phyloP scores from a whole-genome alignment of 495 filamentous ascomycete genomes.

The Ramalina intermedia region DNA sequence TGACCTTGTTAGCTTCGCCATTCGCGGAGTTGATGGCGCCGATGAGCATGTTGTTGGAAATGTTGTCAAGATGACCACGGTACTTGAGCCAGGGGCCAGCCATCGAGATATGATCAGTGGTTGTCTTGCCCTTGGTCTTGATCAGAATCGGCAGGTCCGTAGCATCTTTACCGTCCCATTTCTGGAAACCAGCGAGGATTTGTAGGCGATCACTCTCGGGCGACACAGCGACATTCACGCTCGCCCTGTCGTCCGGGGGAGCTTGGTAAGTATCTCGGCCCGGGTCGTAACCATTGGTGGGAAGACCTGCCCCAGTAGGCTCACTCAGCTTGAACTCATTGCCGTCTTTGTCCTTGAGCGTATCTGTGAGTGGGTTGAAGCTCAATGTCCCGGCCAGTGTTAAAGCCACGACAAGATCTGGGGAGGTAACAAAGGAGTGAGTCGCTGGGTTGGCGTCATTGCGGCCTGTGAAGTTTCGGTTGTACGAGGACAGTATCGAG shows the following conservation, averaged over 20 bases:
- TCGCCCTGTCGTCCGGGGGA: conserved; percentile 62
- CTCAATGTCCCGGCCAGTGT: conserved; percentile 78
- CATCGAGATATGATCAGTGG: conserved; percentile 99
- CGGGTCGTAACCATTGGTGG: conserved; percentile 73
- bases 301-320: conserved; percentile 74
- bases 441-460: conserved; percentile 99
- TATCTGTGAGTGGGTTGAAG: conserved; percentile 96
- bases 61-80: conserved; percentile 98
- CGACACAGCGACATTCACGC: conserved; percentile 69
- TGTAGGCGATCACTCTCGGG: conserved; percentile 89
- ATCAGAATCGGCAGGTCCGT: conserved; percentile 83
- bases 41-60: conserved; percentile 99
- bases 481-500: conserved; percentile 92
- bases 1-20: conserved; percentile 95
- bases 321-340: conserved; percentile 81
- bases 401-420: conserved; percentile 79
- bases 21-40: conserved; percentile 93
- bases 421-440: conserved; percentile 97
- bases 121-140: conserved; percentile 97
- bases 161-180: conserved; percentile 94
- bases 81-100: conserved; percentile 99
- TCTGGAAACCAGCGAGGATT: conserved; percentile 67
- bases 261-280: conserved; percentile 95
- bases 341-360: conserved; percentile 88
- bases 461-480: conserved; percentile 98